Evolutionary conservation across 2,329 filamentous ascomycete genomes (phyloP).

Genomic region (Aspergillus pseudoglaucus): DNA sequence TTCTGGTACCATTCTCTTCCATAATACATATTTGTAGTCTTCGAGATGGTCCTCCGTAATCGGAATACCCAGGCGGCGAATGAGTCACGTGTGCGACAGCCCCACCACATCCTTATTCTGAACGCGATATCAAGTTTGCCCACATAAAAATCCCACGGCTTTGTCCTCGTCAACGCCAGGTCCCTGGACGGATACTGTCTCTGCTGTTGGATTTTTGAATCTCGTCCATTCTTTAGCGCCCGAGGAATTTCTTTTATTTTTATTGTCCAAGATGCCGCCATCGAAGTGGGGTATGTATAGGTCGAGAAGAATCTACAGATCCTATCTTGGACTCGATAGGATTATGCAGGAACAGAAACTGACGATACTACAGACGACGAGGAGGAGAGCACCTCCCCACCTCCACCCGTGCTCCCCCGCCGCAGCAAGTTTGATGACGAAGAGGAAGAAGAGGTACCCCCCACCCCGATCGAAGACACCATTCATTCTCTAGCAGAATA

Average conservation of each 20-base stretch:
- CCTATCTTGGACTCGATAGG: too few species aligned
- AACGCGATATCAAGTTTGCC: conserved; percentile 4
- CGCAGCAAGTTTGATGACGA: conserved; percentile 81
- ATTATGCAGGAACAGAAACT: too few species aligned
- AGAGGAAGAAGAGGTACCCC: conserved; percentile 70
- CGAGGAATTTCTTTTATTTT: conserved; percentile 1
- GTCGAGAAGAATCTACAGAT: not conserved
- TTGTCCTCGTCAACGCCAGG: conserved; percentile 8
- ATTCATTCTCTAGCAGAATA: too few species aligned
- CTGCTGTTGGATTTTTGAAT: conserved; percentile 5
- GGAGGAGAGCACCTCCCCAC: conserved; percentile 49
- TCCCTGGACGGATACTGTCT: conserved; percentile 12
- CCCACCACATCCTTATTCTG: not conserved
- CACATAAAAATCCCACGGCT: conserved; percentile 23
- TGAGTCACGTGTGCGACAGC: not conserved
- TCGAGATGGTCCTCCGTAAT: not conserved
- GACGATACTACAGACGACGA: conserved; percentile 29
- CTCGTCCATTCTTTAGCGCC: not conserved
- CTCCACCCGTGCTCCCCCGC: conserved; percentile 43
- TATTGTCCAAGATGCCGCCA: conserved; percentile 35
- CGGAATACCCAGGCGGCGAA: not conserved
- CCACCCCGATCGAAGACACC: not conserved
- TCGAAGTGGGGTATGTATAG: conserved; percentile 45
- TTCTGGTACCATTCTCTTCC: not conserved
- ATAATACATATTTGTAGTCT: not conserved